A percentile compares a stretch with the other conserved stretches of the same genome.
Evolutionary conservation across 805 yeast species (phyloP).

Genomic region (Tanozyma kutaoensis): DNA sequence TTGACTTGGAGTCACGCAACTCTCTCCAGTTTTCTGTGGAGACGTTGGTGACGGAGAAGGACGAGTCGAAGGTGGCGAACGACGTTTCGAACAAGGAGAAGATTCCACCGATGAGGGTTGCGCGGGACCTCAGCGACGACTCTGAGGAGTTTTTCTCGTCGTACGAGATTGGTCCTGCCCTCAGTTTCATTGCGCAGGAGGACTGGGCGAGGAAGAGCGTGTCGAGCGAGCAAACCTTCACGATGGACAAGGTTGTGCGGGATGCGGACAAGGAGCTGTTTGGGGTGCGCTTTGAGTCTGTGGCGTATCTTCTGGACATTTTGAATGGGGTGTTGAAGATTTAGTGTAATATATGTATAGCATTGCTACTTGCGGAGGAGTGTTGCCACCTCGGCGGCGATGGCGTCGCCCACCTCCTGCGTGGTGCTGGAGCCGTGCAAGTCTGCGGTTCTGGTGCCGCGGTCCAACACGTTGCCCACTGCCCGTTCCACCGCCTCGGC

Average conservation of each 20-base stretch:
- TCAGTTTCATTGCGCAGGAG: too few species aligned
- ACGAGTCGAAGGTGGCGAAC: too few species aligned
- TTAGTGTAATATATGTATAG: too few species aligned
- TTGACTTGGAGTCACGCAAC: slow-evolving; percentile 8
- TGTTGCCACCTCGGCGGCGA: slow-evolving; percentile 61
- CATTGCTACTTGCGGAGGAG: too few species aligned
- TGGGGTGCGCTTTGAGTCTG: slow-evolving; percentile 12
- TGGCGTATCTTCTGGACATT: slow-evolving; percentile 18
- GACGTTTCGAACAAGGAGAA: too few species aligned
- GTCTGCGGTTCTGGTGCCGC: slow-evolving; percentile 85
- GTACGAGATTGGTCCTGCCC: too few species aligned
- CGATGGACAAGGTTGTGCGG: slow-evolving; percentile 2
- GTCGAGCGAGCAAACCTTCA: slow-evolving; percentile 7
- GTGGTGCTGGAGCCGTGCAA: slow-evolving; percentile 78
- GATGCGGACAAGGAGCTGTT: neutral
- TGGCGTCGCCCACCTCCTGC: slow-evolving; percentile 87
- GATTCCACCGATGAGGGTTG: too few species aligned
- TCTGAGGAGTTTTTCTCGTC: too few species aligned
- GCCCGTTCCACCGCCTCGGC: slow-evolving; percentile 86
- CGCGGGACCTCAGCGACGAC: too few species aligned
- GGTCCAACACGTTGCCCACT: slow-evolving; percentile 68
- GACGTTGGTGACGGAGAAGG: too few species aligned
- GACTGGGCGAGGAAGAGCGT: too few species aligned
- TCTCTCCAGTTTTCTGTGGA: too few species aligned
- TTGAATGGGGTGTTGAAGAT: slow-evolving; percentile 12